A percentile compares a stretch with the other conserved stretches of the same genome.
Conservation (phyloP, 805 yeast species). For the Myxozyma mucilagina region DNA sequence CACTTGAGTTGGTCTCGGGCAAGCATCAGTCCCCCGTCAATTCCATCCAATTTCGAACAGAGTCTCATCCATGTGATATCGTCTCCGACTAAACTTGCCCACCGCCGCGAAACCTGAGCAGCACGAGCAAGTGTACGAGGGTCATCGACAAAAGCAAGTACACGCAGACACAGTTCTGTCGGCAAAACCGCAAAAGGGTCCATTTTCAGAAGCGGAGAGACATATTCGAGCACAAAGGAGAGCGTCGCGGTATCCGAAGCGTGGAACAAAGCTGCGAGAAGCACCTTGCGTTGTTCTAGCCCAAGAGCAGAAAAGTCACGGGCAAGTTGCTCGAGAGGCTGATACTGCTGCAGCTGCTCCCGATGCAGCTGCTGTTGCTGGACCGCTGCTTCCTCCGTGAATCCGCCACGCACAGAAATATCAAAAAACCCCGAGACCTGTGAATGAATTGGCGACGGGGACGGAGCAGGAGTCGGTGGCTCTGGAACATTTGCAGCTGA, state of each 20-base stretch:
- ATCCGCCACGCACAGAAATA: too few species aligned
- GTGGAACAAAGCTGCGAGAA: constrained; percentile 25
- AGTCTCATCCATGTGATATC: constrained; percentile 47
- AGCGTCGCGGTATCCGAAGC: constrained; percentile 31
- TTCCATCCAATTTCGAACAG: constrained; percentile 36
- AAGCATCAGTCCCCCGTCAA: too few species aligned
- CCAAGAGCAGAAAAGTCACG: constrained; percentile 22
- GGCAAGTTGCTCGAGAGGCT: constrained; percentile 15
- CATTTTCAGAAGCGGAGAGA: constrained; percentile 43
- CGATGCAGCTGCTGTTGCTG: background rate
- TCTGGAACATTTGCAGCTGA: constrained; percentile 10
- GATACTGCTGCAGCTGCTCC: background rate
- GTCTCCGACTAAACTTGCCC: constrained; percentile 54
- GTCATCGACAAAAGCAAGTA: constrained; percentile 83
- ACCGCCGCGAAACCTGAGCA: constrained; percentile 82
- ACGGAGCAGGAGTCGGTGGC: constrained; percentile 33
- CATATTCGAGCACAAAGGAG: constrained; percentile 32
- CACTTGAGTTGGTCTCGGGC: too few species aligned
- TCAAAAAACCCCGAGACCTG: too few species aligned
- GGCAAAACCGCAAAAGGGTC: constrained; percentile 61
- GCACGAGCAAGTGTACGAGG: constrained; percentile 82
- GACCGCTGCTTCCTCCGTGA: background rate
- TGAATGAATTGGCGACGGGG: constrained; percentile 26
- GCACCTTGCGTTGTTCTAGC: constrained; percentile 18
- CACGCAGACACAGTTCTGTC: constrained; percentile 75